Conservation (phyloP, 768 basidiomycete genomes). For the Heimioporus sp. region DNA sequence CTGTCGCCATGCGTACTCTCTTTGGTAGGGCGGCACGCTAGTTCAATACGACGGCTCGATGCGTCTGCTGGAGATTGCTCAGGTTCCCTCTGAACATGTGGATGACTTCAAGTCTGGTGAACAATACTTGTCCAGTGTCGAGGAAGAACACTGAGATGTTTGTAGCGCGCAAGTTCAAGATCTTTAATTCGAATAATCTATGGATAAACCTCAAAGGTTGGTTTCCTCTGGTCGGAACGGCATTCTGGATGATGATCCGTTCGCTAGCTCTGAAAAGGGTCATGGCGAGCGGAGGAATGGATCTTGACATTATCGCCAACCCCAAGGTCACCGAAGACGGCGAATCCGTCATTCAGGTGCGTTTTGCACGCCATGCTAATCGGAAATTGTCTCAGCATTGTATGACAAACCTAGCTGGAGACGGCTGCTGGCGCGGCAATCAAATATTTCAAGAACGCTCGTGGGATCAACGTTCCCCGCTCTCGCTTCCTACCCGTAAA, state of each 20-base stretch:
- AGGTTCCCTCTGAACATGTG: constrained; percentile 68
- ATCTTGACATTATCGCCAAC: constrained; percentile 95
- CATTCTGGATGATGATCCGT: neutral
- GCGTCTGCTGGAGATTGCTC: constrained; percentile 70
- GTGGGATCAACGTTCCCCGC: constrained; percentile 94
- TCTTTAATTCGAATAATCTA: constrained; percentile 85
- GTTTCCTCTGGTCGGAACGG: constrained; percentile 2
- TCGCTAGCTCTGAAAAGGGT: constrained; percentile 78
- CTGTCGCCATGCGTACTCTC: neutral
- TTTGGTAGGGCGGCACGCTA: constrained; percentile 70
- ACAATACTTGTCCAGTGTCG: constrained; percentile 4
- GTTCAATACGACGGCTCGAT: constrained; percentile 83
- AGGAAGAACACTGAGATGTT: neutral
- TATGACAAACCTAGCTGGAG: constrained; percentile 52
- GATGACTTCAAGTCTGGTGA: constrained; percentile 71
- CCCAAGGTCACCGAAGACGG: constrained; percentile 86
- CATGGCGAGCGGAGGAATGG: constrained; percentile 84
- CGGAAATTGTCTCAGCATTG: constrained; percentile 5
- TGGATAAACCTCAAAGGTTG: constrained; percentile 77
- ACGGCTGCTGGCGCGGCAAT: constrained; percentile 92
- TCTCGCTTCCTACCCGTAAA: constrained; percentile 91
- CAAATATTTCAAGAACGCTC: constrained; percentile 90
- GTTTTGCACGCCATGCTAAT: neutral
- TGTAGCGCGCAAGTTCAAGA: constrained; percentile 85
- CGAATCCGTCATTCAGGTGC: constrained; percentile 75